A percentile compares a stretch with the other conserved stretches of the same genome.
Evolutionary conservation across 2,329 filamentous ascomycete genomes (phyloP).

Genomic region (Monosporascus sp.): DNA sequence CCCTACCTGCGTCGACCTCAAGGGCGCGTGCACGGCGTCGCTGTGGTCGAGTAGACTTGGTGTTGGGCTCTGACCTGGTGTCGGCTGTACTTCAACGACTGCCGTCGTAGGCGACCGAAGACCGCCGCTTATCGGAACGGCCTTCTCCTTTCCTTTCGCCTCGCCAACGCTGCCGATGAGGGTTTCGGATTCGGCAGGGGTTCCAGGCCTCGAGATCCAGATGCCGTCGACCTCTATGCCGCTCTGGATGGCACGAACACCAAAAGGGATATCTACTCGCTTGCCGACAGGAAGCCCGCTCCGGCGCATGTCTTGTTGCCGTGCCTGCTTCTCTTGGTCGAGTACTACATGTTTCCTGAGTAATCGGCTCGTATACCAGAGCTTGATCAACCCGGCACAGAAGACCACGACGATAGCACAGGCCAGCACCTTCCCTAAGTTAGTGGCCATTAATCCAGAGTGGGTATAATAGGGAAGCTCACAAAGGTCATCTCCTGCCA

Average conservation of each 20-base stretch:
- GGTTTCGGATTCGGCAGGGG: conserved; percentile 25
- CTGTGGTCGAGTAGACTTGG: conserved; percentile 18
- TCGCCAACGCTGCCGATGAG: conserved; percentile 18
- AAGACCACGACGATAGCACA: conserved; percentile 68
- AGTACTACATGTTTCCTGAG: conserved; percentile 55
- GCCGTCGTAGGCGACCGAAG: conserved; percentile 10
- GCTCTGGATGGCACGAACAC: conserved; percentile 76
- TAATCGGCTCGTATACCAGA: conserved; percentile 55
- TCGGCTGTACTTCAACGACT: conserved; percentile 17
- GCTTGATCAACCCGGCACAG: conserved; percentile 59
- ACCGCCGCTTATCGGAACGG: conserved; percentile 8
- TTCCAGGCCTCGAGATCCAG: conserved; percentile 58
- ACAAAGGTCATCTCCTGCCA: conserved; percentile 93
- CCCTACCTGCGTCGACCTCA: conserved; percentile 7
- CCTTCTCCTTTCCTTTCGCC: conserved; percentile 22
- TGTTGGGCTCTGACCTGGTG: conserved; percentile 20
- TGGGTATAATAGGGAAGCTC: conserved; percentile 32
- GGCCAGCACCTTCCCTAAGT: conserved; percentile 58
- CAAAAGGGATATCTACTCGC: conserved; percentile 70
- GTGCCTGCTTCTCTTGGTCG: conserved; percentile 59
- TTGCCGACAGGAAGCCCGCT: conserved; percentile 43
- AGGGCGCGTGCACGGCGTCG: conserved; percentile 8
- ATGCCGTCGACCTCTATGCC: conserved; percentile 83
- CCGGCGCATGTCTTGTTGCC: conserved; percentile 47
- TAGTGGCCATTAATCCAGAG: background rate